Base-by-base conservation (phyloP, 2,329 filamentous ascomycete genomes). In the Pseudohalonectria lignicola region DNA sequence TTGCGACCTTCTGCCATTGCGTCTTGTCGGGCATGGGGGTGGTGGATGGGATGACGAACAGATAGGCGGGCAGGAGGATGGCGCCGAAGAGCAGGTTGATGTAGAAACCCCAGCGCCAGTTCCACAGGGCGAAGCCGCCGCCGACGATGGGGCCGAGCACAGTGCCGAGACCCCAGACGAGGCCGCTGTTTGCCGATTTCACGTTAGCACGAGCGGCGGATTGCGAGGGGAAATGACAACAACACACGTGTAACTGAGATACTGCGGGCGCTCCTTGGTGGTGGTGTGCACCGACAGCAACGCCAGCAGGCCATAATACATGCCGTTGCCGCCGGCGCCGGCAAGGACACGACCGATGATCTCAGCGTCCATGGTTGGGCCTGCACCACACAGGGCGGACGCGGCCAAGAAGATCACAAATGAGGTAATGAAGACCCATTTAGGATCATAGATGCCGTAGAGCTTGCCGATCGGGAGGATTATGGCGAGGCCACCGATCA, bases 1-100 rank as follows among this genome's bases (percentile, higher is more conserved):
- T 44, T 6, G 42, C 38, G 1, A 62, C 30, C 11, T 54, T 54
- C 4, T 49, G 31, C 11, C 17, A 39, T 3, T 52, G 18, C 1
- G 45, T 15, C 2, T 49, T 39, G 6, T 44, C 45, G 7, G 33
- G 29, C 10, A 40, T 30, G 16, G 48, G 46, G 25, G 47, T 36
- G 23, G 48, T 23, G 2, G 42, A 34, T 0, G 56, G 57, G 1
- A 63, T 39, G 12, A 48, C 29, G 25, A 59, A 51, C 10, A 60
- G 16, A 34, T 47, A 58, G 3, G 50, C 43, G 1, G 53, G 54
- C 0, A 43, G 40, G 7, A 46, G 46, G 29, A 60, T 50, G 20
- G 46, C 64, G 7, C 55, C 71, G 1, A 68, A 60, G 34, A 69
- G 53, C 1, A 77, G 56, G 45, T 77, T 78, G 55, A 78, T 67